Evolutionary conservation across 306 rosid species (phyloP).

Genomic region (Vachellia pachyceras): DNA sequence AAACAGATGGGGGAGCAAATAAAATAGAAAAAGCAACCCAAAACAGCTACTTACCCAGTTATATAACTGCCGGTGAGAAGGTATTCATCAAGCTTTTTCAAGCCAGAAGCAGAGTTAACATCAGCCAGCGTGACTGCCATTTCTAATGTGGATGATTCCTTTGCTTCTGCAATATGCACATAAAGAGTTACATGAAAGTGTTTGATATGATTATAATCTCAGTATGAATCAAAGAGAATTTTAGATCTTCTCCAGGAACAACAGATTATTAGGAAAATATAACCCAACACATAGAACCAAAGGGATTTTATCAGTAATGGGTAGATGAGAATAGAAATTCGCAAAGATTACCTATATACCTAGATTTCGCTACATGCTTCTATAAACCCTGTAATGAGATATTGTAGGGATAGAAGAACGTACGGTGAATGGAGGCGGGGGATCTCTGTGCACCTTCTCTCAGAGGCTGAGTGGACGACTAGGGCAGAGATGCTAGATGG

Average conservation of each 20-base stretch:
- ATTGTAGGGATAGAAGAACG: neutral
- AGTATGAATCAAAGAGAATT: neutral
- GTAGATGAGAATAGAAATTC: neutral
- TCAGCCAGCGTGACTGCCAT: conserved; percentile 76
- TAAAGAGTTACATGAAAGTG: neutral
- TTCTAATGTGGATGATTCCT: neutral
- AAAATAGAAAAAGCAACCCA: neutral
- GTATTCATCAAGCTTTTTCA: conserved; percentile 82
- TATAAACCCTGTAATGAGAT: neutral
- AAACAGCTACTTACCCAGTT: conserved; percentile 54
- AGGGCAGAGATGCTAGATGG: neutral
- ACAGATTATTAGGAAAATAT: neutral
- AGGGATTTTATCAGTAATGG: no score
- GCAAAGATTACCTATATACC: neutral
- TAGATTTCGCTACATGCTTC: neutral
- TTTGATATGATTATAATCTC: neutral
- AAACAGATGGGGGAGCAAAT: neutral
- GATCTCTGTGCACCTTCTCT: conserved; percentile 7
- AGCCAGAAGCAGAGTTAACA: conserved; percentile 63
- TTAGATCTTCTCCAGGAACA: neutral
- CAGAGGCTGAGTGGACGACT: neutral
- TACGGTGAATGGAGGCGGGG: conserved; percentile 20
- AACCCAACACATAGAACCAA: neutral
- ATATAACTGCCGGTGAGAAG: conserved; percentile 87
- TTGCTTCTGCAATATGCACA: conserved; percentile 42